These are phyloP conservation scores for Kalanchoe fedtschenkoi DNA, from an alignment of 164 flowering plant genomes.

Conservation along the genomic window DNA sequence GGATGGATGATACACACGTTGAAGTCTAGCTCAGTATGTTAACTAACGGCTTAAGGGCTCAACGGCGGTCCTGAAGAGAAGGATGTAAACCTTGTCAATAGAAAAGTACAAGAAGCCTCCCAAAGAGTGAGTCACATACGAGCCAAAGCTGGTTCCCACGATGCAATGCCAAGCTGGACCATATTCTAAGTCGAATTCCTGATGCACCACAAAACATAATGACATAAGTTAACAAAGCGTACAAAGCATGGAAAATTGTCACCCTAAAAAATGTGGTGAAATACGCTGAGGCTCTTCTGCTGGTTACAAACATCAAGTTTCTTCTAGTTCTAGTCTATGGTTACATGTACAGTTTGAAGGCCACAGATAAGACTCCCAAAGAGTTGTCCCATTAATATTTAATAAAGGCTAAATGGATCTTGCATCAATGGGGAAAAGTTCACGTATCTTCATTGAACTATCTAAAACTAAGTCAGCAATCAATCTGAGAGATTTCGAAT, in stretches of 20 bases:
- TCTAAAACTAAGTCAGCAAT: too few relatives aligned
- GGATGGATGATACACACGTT: neutral
- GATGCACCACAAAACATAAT: conserved; percentile 9
- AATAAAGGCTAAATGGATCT: too few relatives aligned
- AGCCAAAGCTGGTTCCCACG: conserved; percentile 92
- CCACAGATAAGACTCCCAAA: neutral
- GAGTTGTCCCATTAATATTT: too few relatives aligned
- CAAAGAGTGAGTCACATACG: conserved; percentile 79
- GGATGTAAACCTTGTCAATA: conserved; percentile 76
- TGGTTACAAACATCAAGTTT: too few relatives aligned
- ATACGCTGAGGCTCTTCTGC: too few relatives aligned
- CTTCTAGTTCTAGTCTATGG: too few relatives aligned
- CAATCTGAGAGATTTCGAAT: too few relatives aligned
- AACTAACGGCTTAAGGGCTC: conserved; percentile 46
- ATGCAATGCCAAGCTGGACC: conserved; percentile 99
- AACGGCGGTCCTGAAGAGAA: conserved; percentile 87
- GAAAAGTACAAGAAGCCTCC: conserved; percentile 95
- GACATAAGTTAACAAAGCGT: neutral
- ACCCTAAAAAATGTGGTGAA: neutral
- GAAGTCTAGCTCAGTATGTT: neutral
- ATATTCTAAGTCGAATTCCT: conserved; percentile 82
- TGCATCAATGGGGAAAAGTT: too few relatives aligned
- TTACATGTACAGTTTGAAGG: neutral
- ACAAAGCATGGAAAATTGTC: neutral
- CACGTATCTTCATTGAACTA: too few relatives aligned